These are phyloP conservation scores for Erodium trifolium DNA, from an alignment of 441 rosid species.

Conservation along the genomic window DNA sequence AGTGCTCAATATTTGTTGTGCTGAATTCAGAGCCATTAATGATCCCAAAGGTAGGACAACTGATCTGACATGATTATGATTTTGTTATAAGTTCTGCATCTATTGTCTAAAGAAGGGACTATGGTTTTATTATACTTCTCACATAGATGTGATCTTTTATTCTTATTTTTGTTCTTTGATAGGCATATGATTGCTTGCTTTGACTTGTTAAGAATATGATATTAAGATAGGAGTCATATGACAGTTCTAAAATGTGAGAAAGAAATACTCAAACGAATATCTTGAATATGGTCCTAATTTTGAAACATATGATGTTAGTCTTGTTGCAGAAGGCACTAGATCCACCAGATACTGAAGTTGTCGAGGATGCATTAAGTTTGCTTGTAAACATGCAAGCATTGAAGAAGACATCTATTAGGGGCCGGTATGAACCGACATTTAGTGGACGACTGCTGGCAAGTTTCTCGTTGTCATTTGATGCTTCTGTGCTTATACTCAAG, in stretches of 20 bases:
- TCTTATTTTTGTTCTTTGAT: background rate
- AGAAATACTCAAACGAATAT: background rate
- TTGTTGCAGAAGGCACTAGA: constrained; percentile 82
- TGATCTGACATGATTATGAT: constrained; percentile 5
- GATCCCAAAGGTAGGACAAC: constrained; percentile 68
- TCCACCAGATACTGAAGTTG: constrained; percentile 62
- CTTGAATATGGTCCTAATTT: constrained; percentile 20
- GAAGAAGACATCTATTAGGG: constrained; percentile 46
- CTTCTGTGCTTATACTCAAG: constrained; percentile 63
- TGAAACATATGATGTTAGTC: constrained; percentile 35
- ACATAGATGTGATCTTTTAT: background rate
- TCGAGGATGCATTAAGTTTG: constrained; percentile 67
- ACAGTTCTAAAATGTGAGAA: background rate
- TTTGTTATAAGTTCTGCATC: constrained; percentile 7
- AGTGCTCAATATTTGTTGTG: constrained; percentile 74
- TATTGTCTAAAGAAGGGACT: background rate
- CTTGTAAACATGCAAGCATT: constrained; percentile 56
- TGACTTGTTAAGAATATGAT: background rate
- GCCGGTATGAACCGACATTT: constrained; percentile 80
- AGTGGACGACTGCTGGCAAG: constrained; percentile 80
- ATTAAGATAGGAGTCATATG: background rate
- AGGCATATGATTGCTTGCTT: background rate
- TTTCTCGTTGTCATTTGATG: constrained; percentile 77
- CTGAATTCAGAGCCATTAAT: constrained; percentile 69
- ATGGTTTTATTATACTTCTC: background rate